Percentiles rank a stretch among this genome's conserved stretches.
These are phyloP conservation scores for Sclerotinia sclerotiorum DNA, from an alignment of 2,329 filamentous ascomycete genomes.

Conservation along the genomic window DNA sequence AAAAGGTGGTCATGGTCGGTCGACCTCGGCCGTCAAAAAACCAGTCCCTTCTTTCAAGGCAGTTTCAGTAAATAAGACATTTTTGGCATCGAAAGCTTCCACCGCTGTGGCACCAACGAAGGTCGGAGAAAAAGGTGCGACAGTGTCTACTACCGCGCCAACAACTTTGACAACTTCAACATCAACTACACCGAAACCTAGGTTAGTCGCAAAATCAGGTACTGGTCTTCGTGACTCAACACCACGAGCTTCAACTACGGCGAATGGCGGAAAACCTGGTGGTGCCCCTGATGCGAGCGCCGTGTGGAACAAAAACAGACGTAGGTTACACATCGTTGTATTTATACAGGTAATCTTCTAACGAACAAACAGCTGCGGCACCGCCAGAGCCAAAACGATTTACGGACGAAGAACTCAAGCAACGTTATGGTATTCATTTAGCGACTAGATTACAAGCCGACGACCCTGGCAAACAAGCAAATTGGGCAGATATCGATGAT, in stretches of 20 bases:
- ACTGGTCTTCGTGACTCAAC: slow-evolving; percentile 57
- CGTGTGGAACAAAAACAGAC: slow-evolving; percentile 88
- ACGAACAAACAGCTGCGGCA: slow-evolving; percentile 51
- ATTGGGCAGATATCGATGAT: slow-evolving; percentile 89
- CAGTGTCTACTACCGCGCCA: slow-evolving; percentile 17
- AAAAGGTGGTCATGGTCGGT: slow-evolving; percentile 59
- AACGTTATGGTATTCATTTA: slow-evolving; percentile 84
- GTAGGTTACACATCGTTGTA: slow-evolving; percentile 50
- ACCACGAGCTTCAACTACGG: slow-evolving; percentile 44
- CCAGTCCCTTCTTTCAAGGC: slow-evolving; percentile 73
- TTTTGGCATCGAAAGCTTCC: slow-evolving; percentile 69
- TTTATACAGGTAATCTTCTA: slow-evolving; percentile 30
- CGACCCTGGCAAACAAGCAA: slow-evolving; percentile 71
- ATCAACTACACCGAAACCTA: slow-evolving; percentile 60
- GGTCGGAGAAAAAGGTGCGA: slow-evolving; percentile 49
- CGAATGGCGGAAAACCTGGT: slow-evolving; percentile 59
- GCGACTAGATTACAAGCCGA: slow-evolving; percentile 76
- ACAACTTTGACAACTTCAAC: slow-evolving; percentile 44
- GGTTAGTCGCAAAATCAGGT: slow-evolving; percentile 74
- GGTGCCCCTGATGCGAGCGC: slow-evolving; percentile 68
- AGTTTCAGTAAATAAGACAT: slow-evolving; percentile 82
- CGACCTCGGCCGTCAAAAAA: slow-evolving; percentile 66
- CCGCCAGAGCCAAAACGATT: slow-evolving; percentile 75
- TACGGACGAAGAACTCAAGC: slow-evolving; percentile 80
- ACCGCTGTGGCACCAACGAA: slow-evolving; percentile 49